Evolutionary conservation across 495 filamentous ascomycete species (phyloP), one percentile per base, ranked within the genome.

Genomic region (Xylaria scruposa): DNA sequence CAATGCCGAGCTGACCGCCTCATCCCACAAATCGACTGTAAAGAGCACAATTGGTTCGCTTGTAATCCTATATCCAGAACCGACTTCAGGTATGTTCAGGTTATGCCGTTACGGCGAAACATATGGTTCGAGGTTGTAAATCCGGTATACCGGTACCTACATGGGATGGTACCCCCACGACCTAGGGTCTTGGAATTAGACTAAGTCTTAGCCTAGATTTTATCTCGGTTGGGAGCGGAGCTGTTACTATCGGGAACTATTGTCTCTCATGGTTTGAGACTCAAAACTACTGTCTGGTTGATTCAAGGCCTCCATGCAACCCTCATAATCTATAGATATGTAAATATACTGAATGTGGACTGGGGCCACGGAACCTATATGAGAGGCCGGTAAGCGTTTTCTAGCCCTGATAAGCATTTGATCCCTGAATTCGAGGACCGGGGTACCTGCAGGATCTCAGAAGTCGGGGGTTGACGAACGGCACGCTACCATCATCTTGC

Each of bases 391-490:
- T 70, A 70, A 62, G 46, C 46, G 46, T 40, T 12, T 24, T 33
- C 46, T 62, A n/a, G 17, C 24, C 42, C n/a, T 63, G 59, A 62
- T 70, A 70, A 70, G 68, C 68, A 64, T 64, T 56, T 42, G 36
- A 70, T 70, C 68, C 68, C 68, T 70, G 60, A 8, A 26, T 26
- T 40, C 29, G 38, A 64, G 47, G 33, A 21, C 47, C 7, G 6
- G 38, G 70, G 61, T 67, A 71, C 70, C 70, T 67, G 70, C 70
- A 71, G 61, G 49, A 67, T 59, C 60, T 71, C 31, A n/a, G 36
- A 65, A 65, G 53, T 58, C 47, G 36, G 68, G 36, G 68, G 65
- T 67, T 33, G 46, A 63, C 59, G 67, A 40, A 61, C 31, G 58
- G 58, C 58, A 51, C 38, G 17, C 42, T 46, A 62, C 38, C 68